Percentiles rank a stretch among this genome's conserved stretches.
phyloP scores from a whole-genome alignment of 139 green algal genomes.

The Marvania coccoides region DNA sequence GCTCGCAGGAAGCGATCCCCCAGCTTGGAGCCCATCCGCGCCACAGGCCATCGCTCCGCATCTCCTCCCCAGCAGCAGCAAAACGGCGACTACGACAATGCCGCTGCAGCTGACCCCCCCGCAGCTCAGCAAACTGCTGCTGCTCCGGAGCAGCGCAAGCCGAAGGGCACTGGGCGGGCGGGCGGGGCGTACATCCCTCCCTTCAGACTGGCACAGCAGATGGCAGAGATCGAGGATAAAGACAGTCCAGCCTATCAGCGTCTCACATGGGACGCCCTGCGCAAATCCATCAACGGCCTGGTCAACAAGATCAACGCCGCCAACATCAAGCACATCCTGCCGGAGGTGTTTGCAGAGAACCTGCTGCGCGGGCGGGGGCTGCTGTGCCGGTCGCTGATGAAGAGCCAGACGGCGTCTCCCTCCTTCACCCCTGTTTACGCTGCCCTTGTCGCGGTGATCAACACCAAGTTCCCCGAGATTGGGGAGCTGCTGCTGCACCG shows the following conservation, averaged over 20 bases:
- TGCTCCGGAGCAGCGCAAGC: slow-evolving; percentile 2
- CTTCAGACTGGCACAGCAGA: slow-evolving; percentile 94
- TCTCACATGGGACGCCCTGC: slow-evolving; percentile 89
- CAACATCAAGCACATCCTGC: slow-evolving; percentile 93
- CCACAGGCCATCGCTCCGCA: too few relatives aligned
- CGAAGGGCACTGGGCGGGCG: slow-evolving; percentile 37
- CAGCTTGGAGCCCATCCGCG: not conserved
- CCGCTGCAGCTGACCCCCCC: not conserved
- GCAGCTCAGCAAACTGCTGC: not conserved
- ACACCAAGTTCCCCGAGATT: slow-evolving; percentile 94
- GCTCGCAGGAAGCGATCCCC: not conserved
- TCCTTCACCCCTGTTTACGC: slow-evolving; percentile 85
- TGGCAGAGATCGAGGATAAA: slow-evolving; percentile 52
- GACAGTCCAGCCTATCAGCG: slow-evolving; percentile 54
- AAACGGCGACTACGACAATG: not conserved
- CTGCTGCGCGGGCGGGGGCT: slow-evolving; percentile 82
- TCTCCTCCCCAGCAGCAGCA: too few relatives aligned
- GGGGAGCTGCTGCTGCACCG: slow-evolving; percentile 65
- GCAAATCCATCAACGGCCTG: slow-evolving; percentile 92
- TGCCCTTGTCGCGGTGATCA: slow-evolving; percentile 88
- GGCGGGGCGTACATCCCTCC: slow-evolving; percentile 95
- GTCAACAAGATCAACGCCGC: slow-evolving; percentile 94
- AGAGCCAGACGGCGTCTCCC: slow-evolving; percentile 85
- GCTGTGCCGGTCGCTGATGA: slow-evolving; percentile 87
- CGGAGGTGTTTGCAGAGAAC: slow-evolving; percentile 93